phyloP scores from a whole-genome alignment of 805 yeast species.

The Metschnikowia cerradonensis region DNA sequence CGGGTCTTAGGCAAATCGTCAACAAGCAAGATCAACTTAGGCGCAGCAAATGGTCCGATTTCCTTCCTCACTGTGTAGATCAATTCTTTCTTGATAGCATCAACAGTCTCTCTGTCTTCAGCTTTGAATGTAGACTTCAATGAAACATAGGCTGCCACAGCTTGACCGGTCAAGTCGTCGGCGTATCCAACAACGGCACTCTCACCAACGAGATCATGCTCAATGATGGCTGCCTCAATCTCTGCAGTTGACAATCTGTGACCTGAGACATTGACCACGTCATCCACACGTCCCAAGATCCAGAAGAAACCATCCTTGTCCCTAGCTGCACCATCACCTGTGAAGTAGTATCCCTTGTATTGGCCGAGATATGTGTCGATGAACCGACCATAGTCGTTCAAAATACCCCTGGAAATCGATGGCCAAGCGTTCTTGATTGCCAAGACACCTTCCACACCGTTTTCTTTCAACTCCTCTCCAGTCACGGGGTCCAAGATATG shows the following conservation, averaged over 20 bases:
- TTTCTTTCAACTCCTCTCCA: constrained; percentile 78
- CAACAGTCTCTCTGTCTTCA: constrained; percentile 42
- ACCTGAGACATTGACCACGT: constrained; percentile 96
- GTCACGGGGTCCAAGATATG: constrained; percentile 89
- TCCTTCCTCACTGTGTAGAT: constrained; percentile 85
- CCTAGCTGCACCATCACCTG: constrained; percentile 98
- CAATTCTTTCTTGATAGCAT: constrained; percentile 63
- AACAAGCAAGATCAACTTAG: constrained; percentile 78
- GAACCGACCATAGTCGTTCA: constrained; percentile 80
- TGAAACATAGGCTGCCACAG: constrained; percentile 91
- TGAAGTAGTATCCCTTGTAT: constrained; percentile 89
- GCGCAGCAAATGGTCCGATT: constrained; percentile 95
- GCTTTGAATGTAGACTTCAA: constrained; percentile 47
- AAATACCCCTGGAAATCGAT: constrained; percentile 96
- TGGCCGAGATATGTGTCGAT: constrained; percentile 91
- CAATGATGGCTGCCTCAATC: constrained; percentile 87
- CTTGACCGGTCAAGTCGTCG: constrained; percentile 97
- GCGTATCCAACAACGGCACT: constrained; percentile 94
- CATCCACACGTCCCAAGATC: constrained; percentile 98
- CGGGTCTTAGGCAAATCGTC: constrained; percentile 96
- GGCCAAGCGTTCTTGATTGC: constrained; percentile 95
- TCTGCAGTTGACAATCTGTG: constrained; percentile 98
- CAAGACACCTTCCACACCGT: constrained; percentile 93
- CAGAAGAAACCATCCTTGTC: constrained; percentile 95
- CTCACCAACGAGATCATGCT: constrained; percentile 79